These are phyloP conservation scores for Cotoneaster glaucophyllus DNA, from an alignment of 306 rosid genomes.

Conservation along the genomic window DNA sequence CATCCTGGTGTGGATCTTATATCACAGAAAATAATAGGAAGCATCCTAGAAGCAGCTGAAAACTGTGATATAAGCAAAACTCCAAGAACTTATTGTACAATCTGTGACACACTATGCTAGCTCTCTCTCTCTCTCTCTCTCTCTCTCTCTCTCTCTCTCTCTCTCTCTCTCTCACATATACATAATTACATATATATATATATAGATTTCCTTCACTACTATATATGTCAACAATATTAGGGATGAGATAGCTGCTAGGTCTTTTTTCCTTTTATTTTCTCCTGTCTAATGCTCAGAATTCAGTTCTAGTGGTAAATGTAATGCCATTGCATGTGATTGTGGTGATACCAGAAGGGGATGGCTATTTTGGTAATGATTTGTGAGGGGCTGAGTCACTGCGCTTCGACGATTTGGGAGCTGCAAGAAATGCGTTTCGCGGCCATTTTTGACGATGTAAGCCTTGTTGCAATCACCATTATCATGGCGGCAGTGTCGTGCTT, in stretches of 20 bases:
- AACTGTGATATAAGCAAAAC: not conserved
- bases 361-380: slow-evolving; percentile 11
- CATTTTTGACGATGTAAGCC: slow-evolving; percentile 21
- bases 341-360: slow-evolving; percentile 3
- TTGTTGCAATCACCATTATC: slow-evolving; percentile 14
- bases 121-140: not conserved
- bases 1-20: not conserved
- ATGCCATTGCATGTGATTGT: not conserved
- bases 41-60: slow-evolving; percentile 31
- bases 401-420: slow-evolving; percentile 39
- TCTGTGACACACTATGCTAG: not conserved
- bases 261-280: too few species aligned
- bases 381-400: slow-evolving; percentile 12
- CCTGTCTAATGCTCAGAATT: too few species aligned
- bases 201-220: not conserved
- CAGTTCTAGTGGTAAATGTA: not conserved
- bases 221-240: not conserved
- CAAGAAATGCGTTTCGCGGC: slow-evolving; percentile 43
- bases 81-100: not conserved
- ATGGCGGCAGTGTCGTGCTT: slow-evolving; percentile 33
- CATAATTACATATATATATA: too few species aligned
- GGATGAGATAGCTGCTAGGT: not conserved
- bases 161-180: too few species aligned
- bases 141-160: not conserved
- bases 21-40: slow-evolving; percentile 11